Base-by-base conservation (phyloP, 2,329 filamentous ascomycete species). In the Torrubiellomyces zombiae region DNA sequence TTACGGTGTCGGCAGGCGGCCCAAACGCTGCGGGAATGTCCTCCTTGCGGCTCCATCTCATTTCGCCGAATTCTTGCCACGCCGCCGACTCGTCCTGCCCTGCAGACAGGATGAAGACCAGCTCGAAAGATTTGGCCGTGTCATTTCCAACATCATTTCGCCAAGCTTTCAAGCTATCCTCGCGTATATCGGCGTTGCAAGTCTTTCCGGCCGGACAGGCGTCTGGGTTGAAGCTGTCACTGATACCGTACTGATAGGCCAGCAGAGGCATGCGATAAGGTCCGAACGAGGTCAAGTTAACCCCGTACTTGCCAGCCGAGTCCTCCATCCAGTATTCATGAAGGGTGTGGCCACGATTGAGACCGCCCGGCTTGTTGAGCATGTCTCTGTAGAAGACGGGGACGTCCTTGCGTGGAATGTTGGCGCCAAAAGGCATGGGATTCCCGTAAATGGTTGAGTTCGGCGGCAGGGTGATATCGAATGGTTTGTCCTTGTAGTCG, bases 311-410 rank as follows among this genome's bases (percentile, higher is more conserved):
- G 3, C 62, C 61, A 9, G 50, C 55, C 1, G 58, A 63, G 38
- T 66, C 61, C 26, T 60, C 60, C 60, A 65, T 66, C 61, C 62
- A 66, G 36, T 67, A 66, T 39, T 66, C 60, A 30, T 67, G 61
- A 3, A 67, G 43, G 3, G 62, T 66, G 30, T 63, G 61, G 4
- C 52, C 52, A n/a, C 45, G 45, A 28, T 66, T 65, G 16, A 65
- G 38, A 4, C 59, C 55, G 19, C 44, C 51, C 1, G 60, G 60
- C 24, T 42, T 56, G 32, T 65, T 67, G 24, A 65, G 46, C 4
- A 65, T 42, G 30, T 65, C 57, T 16, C 49, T 51, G 36, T 65
- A 66, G 34, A 58, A 65, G 3, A 44, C 42, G 0, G 60, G 58
- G 2, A 66, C 60, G 18, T 59, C 50, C 8, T 55, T 48, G 16